Conservation (phyloP, 345 rosid genomes). For the Salix koriyanagi region DNA sequence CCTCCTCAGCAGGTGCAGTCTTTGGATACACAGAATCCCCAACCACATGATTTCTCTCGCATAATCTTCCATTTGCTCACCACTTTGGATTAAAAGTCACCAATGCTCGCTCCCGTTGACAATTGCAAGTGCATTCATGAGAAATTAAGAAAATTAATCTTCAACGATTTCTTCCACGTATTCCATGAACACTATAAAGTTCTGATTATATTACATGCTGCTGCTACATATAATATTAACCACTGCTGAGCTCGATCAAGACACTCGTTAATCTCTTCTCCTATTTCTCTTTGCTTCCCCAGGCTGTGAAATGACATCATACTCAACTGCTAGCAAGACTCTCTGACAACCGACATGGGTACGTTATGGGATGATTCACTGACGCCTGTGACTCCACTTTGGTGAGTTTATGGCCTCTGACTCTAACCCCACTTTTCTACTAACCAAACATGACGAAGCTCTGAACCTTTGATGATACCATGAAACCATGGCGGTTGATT, state of each 20-base stretch:
- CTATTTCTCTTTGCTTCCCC: too few relatives aligned
- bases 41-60: not conserved
- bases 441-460: not conserved
- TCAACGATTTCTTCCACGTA: too few relatives aligned
- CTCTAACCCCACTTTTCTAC: constrained; percentile 20
- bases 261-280: too few relatives aligned
- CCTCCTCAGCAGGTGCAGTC: not conserved
- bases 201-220: too few relatives aligned
- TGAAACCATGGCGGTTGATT: not conserved
- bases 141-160: too few relatives aligned
- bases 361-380: not conserved
- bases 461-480: not conserved
- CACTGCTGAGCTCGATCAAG: too few relatives aligned
- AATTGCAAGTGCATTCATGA: too few relatives aligned
- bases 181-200: too few relatives aligned
- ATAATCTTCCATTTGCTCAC: not conserved
- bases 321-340: too few relatives aligned
- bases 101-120: not conserved
- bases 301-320: too few relatives aligned
- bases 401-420: constrained; percentile 20
- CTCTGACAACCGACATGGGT: not conserved
- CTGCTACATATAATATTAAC: too few relatives aligned
- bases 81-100: not conserved
- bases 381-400: constrained; percentile 9
- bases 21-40: not conserved